A percentile compares a stretch with the other conserved stretches of the same genome.
Conservation (phyloP, 129 eudicot genomes). For the Cynara cardunculus region DNA sequence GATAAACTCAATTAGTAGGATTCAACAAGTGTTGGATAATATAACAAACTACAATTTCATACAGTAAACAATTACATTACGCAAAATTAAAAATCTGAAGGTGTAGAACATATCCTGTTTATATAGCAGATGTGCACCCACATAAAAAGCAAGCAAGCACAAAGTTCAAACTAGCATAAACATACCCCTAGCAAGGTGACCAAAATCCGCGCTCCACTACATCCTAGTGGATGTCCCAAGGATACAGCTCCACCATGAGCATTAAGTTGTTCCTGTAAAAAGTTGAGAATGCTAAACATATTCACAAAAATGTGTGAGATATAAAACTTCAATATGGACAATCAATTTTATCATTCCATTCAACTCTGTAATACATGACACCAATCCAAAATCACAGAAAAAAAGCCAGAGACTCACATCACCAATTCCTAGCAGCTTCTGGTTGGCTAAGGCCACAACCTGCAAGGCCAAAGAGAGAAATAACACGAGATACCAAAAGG, state of each 20-base stretch:
- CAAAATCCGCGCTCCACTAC: constrained; percentile 97
- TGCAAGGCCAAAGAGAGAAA: constrained; percentile 27
- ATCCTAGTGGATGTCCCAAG: constrained; percentile 95
- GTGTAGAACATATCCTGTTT: background rate
- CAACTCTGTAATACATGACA: background rate
- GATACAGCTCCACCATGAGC: constrained; percentile 97
- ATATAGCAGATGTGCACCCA: background rate
- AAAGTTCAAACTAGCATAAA: background rate
- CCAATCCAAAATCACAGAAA: background rate
- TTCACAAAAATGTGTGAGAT: background rate
- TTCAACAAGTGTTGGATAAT: background rate
- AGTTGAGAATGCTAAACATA: background rate
- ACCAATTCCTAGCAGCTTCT: constrained; percentile 65
- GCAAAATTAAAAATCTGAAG: background rate
- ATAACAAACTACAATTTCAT: background rate
- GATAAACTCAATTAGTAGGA: background rate
- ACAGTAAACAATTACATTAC: background rate
- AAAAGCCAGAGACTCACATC: constrained; percentile 51
- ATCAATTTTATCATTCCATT: background rate
- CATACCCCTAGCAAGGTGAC: constrained; percentile 85
- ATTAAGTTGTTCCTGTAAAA: constrained; percentile 59
- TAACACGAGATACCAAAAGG: background rate
- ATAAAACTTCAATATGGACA: background rate
- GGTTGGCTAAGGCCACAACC: constrained; percentile 97
- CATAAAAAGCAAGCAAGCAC: background rate